Base-by-base conservation (phyloP, 176 grass and related monocot genomes). In the Oryza coarctata region DNA sequence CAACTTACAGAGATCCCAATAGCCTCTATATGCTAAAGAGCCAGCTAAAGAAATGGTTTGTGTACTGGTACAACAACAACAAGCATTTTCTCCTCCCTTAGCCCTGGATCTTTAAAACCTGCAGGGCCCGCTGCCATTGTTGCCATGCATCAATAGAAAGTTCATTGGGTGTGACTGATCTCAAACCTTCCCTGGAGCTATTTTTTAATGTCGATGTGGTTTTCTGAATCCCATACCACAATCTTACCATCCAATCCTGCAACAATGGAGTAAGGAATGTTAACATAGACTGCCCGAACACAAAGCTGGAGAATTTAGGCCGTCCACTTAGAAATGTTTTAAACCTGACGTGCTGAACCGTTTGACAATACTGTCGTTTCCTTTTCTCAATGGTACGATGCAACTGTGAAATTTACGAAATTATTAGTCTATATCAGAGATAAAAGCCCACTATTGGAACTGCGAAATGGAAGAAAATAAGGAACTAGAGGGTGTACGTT, bases 301-400 rank as follows among this genome's bases (percentile, higher is more conserved):
- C n/a, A 77, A 34, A 80, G 73, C 28, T 73, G 41, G 35, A 43
- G 26, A 73, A 83, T 14, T 13, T 27, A 33, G 15, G 11, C n/a
- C 17, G 10, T 34, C 39, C 10, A 34, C 44, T 39, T 80, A 17
- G 3, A 17, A 8, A 68, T 40, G 23, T 78, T 49, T 70, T 34
- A 62, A 76, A 98, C 97, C 97, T 96, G 97, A 99, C 7, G 97
- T 99, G 91, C 97, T 99, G 91, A 95, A 99, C 33, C 81, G 93
- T 71, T 85, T 90, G 49, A 81, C 39, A 72, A 72, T 20, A 28
- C 58, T 67, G 8, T 93, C 84, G 1, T 71, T 85, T 35, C 79
- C 66, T 85, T 88, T 94, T 80, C 38, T 85, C 76, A 99, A 73
- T 0, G 89, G 93, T 45, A 96, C 70, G 2, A 99, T 99, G 73